A percentile compares a stretch with the other conserved stretches of the same genome.
Conservation (phyloP, 225 moss, liverwort and hornwort species). For the Lunularia cruciata region DNA sequence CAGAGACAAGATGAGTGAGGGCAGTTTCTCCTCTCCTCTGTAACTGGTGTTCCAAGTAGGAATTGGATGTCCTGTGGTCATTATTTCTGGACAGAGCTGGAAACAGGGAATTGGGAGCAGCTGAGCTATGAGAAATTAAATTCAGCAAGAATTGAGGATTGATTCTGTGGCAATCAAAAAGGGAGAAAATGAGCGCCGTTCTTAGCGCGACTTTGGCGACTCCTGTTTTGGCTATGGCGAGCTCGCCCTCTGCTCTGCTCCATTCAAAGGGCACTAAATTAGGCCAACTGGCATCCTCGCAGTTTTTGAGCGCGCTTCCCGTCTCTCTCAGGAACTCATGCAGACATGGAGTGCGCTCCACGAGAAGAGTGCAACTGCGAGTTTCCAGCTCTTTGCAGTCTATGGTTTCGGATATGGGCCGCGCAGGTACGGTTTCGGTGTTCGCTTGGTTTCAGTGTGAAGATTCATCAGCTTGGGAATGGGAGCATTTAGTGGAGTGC, state of each 20-base stretch:
- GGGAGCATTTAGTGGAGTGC: too few relatives aligned
- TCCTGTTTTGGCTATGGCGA: slow-evolving; percentile 7
- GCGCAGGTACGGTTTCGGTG: slow-evolving; percentile 54
- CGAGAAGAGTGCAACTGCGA: slow-evolving; percentile 14
- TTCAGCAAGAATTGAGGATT: background rate
- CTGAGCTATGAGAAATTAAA: background rate
- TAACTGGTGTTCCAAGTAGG: too few relatives aligned
- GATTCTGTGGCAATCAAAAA: background rate
- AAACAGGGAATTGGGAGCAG: background rate
- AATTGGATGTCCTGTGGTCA: too few relatives aligned
- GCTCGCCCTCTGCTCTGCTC: background rate
- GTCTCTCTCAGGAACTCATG: background rate
- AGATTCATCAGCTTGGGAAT: too few relatives aligned
- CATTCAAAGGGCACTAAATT: slow-evolving; percentile 8
- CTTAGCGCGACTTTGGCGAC: background rate
- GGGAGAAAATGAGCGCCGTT: background rate
- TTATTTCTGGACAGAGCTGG: too few relatives aligned
- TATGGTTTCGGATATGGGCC: slow-evolving; percentile 91
- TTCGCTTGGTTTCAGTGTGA: background rate
- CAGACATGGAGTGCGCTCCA: slow-evolving; percentile 14
- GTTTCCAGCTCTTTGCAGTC: slow-evolving; percentile 59
- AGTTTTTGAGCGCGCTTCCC: background rate
- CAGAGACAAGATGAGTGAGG: background rate
- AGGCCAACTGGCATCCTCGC: background rate
- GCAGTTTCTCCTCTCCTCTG: too few relatives aligned